Percentiles rank a stretch among this genome's conserved stretches.
phyloP scores from a whole-genome alignment of 345 rosid genomes.

The Excoecaria cochinchinensis region DNA sequence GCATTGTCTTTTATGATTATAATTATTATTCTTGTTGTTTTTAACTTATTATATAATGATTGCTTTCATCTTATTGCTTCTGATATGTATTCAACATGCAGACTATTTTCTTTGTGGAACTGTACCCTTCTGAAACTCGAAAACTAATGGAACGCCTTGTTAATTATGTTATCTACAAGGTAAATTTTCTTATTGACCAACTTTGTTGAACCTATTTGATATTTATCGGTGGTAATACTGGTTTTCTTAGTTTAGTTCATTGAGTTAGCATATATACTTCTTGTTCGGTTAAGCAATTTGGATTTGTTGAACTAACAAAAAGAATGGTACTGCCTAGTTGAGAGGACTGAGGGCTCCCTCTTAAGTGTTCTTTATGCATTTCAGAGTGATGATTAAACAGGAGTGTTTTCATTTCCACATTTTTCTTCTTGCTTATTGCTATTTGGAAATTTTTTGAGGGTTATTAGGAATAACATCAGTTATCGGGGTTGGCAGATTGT shows the following conservation, averaged over 20 bases:
- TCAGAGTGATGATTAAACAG: not conserved
- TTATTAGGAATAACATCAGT: not conserved
- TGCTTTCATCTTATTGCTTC: constrained; percentile 6
- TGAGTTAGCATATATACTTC: not conserved
- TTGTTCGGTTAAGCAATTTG: not conserved
- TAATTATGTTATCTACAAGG: constrained; percentile 96
- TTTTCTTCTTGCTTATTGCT: not conserved
- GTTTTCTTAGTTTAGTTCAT: not conserved
- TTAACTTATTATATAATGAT: no score
- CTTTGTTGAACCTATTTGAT: not conserved
- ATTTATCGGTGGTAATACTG: not conserved
- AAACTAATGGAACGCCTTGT: constrained; percentile 86
- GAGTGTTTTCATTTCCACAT: not conserved
- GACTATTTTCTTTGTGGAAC: constrained; percentile 80
- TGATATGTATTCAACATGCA: constrained; percentile 38
- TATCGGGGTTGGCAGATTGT: not conserved
- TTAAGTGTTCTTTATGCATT: constrained; percentile 3
- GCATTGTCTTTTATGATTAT: not conserved
- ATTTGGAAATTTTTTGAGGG: not conserved
- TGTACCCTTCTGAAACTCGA: constrained; percentile 73
- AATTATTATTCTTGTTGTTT: constrained; percentile 1
- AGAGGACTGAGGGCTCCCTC: not conserved
- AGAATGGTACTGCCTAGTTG: not conserved
- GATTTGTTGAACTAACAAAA: constrained; percentile 2
- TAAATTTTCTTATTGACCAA: constrained; percentile 28